Percentiles rank a stretch among this genome's conserved stretches.
Conservation (phyloP, 208 protist genomes). For the Vickermania spadyakhi region DNA sequence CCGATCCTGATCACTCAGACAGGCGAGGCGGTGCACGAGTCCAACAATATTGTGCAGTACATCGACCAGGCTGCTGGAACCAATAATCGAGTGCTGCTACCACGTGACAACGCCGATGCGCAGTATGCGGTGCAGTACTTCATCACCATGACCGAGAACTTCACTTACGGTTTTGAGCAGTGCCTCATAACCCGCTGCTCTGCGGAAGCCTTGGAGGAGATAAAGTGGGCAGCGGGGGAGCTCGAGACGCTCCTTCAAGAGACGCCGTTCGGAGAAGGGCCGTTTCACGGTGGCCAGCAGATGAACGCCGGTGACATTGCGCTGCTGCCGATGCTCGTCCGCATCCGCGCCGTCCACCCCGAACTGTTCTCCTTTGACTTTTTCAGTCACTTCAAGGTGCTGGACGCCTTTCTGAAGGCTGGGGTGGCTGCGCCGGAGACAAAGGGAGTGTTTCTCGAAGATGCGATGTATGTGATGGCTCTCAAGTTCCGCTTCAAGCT, state of each 20-base stretch:
- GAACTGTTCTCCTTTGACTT: conserved; percentile 32
- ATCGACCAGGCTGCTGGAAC: conserved; percentile 22
- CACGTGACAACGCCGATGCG: conserved; percentile 26
- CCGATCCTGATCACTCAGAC: conserved; percentile 37
- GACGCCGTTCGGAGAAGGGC: conserved; percentile 36
- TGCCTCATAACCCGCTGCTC: conserved; percentile 8
- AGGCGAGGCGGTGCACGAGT: conserved; percentile 56
- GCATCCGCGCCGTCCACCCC: conserved; percentile 25
- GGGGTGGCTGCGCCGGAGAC: conserved; percentile 20
- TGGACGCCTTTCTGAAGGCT: conserved; percentile 24
- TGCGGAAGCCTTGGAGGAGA: conserved; percentile 24
- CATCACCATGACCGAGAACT: conserved; percentile 19
- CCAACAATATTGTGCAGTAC: conserved; percentile 49
- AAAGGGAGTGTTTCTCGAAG: conserved; percentile 28
- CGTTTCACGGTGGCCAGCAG: conserved; percentile 43
- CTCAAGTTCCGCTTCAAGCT: conserved; percentile 5
- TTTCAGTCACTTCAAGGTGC: conserved; percentile 39
- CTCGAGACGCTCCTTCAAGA: conserved; percentile 37
- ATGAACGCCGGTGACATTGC: conserved; percentile 58
- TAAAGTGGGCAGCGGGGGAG: conserved; percentile 38
- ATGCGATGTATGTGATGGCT: conserved; percentile 19
- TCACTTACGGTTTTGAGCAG: conserved; percentile 15
- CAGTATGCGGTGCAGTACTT: conserved; percentile 43
- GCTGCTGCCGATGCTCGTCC: conserved; percentile 48
- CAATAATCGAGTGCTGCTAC: conserved; percentile 15